Conservation (phyloP, 768 basidiomycete genomes). For the Podaxis pistillaris region DNA sequence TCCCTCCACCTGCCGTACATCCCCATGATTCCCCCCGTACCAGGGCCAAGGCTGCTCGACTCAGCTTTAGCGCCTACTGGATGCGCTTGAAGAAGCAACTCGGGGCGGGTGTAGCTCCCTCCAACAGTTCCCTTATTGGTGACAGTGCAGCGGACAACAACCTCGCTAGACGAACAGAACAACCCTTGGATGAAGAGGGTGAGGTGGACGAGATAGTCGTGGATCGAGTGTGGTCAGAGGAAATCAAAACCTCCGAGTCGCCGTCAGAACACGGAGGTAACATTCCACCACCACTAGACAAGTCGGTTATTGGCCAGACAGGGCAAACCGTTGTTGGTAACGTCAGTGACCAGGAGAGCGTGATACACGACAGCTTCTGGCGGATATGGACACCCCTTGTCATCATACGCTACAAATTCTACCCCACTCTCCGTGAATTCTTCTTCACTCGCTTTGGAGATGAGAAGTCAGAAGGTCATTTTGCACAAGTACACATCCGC, state of each 20-base stretch:
- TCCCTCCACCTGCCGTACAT: conserved; percentile 44
- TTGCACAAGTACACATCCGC: conserved; percentile 32
- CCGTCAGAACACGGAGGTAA: conserved; percentile 48
- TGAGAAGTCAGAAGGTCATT: conserved; percentile 44
- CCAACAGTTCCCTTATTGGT: conserved; percentile 50
- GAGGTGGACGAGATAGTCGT: conserved; percentile 74
- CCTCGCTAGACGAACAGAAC: conserved; percentile 26
- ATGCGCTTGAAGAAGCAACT: conserved; percentile 49
- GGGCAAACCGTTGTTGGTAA: conserved; percentile 17
- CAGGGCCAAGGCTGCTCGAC: conserved; percentile 34
- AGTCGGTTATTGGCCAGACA: conserved; percentile 1
- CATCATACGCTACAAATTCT: conserved; percentile 55
- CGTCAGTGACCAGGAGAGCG: conserved; percentile 31
- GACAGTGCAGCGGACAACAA: conserved; percentile 45
- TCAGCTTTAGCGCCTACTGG: conserved; percentile 46
- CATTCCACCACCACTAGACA: conserved; percentile 16
- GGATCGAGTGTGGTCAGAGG: conserved; percentile 66
- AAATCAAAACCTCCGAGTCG: conserved; percentile 50
- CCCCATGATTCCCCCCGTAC: conserved; percentile 20
- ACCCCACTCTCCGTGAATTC: conserved; percentile 53
- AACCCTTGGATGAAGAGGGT: conserved; percentile 28
- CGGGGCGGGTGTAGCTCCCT: conserved; percentile 54
- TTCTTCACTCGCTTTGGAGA: conserved; percentile 64
- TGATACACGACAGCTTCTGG: conserved; percentile 24
- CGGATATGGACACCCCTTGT: conserved; percentile 35